These are phyloP conservation scores for Colletotrichum godetiae DNA, from an alignment of 2,329 filamentous ascomycete genomes.

Conservation along the genomic window DNA sequence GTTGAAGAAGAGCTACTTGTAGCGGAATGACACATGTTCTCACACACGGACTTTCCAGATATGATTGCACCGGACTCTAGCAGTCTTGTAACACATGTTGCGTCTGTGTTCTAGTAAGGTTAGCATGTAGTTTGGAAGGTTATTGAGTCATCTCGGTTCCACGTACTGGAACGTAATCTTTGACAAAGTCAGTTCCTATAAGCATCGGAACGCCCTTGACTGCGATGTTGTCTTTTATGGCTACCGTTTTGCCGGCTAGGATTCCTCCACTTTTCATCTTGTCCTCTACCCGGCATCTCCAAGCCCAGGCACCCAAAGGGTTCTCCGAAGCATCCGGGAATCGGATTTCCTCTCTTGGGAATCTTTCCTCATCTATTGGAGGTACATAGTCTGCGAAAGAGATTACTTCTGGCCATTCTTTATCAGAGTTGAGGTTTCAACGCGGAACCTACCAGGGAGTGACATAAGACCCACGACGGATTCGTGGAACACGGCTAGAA, in stretches of 20 bases:
- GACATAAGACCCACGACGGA: slow-evolving; percentile 6
- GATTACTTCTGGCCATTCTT: background rate
- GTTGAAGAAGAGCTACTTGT: slow-evolving; percentile 42
- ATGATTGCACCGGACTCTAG: slow-evolving; percentile 41
- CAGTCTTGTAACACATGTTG: slow-evolving; percentile 24
- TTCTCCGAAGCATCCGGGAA: slow-evolving; percentile 40
- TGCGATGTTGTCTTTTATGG: slow-evolving; percentile 46
- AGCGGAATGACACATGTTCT: slow-evolving; percentile 44
- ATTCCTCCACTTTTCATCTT: slow-evolving; percentile 2
- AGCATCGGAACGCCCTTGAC: slow-evolving; percentile 34
- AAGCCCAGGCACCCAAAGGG: slow-evolving; percentile 48
- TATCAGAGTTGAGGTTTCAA: too few relatives aligned
- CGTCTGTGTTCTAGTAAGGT: slow-evolving; percentile 1
- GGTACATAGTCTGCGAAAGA: background rate
- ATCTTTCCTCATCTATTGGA: background rate
- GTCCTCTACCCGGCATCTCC: slow-evolving; percentile 42
- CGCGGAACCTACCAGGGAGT: background rate
- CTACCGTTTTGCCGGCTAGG: slow-evolving; percentile 37
- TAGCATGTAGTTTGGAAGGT: background rate
- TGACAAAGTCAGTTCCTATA: slow-evolving; percentile 20
- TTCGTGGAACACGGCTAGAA: slow-evolving; percentile 26
- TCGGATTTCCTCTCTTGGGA: background rate
- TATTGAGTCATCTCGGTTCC: too few relatives aligned
- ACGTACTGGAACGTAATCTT: background rate
- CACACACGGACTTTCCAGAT: slow-evolving; percentile 43